Evolutionary conservation across 805 yeast genomes (phyloP), one percentile per base, ranked within the genome.

Genomic region (Zygotorulaspora chibaensis): DNA sequence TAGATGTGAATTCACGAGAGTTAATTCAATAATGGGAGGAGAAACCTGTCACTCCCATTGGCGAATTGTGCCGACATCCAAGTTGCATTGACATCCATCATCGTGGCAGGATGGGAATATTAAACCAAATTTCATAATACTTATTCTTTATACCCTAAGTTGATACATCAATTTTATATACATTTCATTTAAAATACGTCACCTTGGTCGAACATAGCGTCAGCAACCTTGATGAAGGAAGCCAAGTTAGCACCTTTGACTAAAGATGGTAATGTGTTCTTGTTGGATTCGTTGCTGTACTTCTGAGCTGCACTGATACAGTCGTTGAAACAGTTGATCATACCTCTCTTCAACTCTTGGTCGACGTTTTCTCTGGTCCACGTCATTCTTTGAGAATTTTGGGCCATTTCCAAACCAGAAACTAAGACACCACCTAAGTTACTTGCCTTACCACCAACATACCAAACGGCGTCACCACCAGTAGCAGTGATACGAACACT

Each of bases 371-470:
- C 96, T 50, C 82, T 61, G 54, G 96, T 79, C 97, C 98, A 93
- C 57, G 74, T 71, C 57, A 82, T 80, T 78, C 97, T 86, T 69
- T 85, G 95, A 48, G 97, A 87, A 87, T 91, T 93, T 78, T 91
- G 99, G 56, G 98, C 97, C 99, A 91, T 93, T 79, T 91, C 99
- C 58, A 91, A 80, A 67, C 97, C 98, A 49, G 96, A 88, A 48
- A 90, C 97, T 48, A 96, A 96, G 61, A 91, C 99, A 83, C 99
- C 99, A 76, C 98, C 99, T 76, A 95, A 85, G 83, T 91, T 91
- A 65, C 97, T 91, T 60, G 97, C 97, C 81, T 91, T 91, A 74
- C 97, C 98, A 68, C 97, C 97, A 63, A 96, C 98, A 75, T 90
- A 91, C 99, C 99, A 91, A 72, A 89, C 87, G 52, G 80, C 74